Conservation (phyloP, 768 basidiomycete genomes). For the Phaffia tasmanica region DNA sequence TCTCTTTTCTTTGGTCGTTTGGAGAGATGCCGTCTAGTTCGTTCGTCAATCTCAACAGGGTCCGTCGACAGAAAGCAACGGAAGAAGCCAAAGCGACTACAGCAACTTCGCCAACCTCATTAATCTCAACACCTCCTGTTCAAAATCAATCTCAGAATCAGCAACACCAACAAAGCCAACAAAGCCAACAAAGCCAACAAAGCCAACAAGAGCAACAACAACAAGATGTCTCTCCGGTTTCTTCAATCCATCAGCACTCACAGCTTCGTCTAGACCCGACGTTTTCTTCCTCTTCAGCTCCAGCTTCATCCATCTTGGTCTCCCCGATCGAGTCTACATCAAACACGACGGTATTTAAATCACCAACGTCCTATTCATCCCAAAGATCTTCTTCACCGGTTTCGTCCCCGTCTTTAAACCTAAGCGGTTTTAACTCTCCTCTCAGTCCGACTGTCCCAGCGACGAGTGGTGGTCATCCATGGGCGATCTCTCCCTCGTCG, state of each 20-base stretch:
- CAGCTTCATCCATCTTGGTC: too few relatives aligned
- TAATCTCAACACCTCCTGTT: background rate
- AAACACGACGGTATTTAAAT: too few relatives aligned
- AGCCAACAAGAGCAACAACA: background rate
- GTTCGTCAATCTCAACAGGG: constrained; percentile 12
- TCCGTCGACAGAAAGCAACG: constrained; percentile 1
- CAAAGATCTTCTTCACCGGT: background rate
- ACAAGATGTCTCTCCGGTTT: background rate
- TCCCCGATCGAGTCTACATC: too few relatives aligned
- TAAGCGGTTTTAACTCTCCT: background rate
- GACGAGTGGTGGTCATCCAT: background rate
- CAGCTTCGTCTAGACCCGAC: background rate
- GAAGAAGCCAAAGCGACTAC: background rate
- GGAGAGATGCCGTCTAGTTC: too few relatives aligned
- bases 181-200: background rate
- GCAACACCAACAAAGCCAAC: constrained; percentile 1
- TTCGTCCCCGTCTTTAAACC: background rate
- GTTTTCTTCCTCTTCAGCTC: too few relatives aligned
- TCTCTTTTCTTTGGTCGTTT: too few relatives aligned
- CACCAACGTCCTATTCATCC: background rate
- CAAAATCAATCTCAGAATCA: constrained; percentile 2
- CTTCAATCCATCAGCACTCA: background rate
- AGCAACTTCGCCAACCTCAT: background rate
- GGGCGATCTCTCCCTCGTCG: background rate
- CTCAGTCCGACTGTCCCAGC: background rate